phyloP scores from a whole-genome alignment of 2,329 filamentous ascomycete species.

The Trichoderma simmonsii region DNA sequence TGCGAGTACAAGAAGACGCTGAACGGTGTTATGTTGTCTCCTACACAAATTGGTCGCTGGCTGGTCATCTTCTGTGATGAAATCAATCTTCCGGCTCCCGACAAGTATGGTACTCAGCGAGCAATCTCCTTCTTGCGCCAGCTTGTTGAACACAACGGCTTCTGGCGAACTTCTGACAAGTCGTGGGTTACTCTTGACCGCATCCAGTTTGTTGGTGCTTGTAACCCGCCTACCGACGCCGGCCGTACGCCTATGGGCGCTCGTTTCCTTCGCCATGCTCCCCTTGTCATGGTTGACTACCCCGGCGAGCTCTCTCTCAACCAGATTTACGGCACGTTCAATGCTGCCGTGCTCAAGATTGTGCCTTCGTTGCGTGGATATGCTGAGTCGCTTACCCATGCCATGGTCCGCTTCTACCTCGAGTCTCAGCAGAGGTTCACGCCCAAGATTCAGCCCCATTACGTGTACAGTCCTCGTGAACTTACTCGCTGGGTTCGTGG shows the following conservation, averaged over 20 bases:
- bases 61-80: constrained; percentile 98
- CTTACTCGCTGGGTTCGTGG: constrained; percentile 96
- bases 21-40: constrained; percentile 91
- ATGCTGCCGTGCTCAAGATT: constrained; percentile 92
- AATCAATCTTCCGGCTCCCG: constrained; percentile 96
- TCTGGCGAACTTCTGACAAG: constrained; percentile 97
- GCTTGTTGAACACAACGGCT: constrained; percentile 96
- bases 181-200: constrained; percentile 96
- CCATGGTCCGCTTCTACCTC: constrained; percentile 96
- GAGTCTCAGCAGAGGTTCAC: constrained; percentile 95
- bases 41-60: constrained; percentile 95
- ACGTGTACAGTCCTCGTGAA: constrained; percentile 98
- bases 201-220: constrained; percentile 98
- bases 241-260: constrained; percentile 92
- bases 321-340: constrained; percentile 99
- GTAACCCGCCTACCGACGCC: constrained; percentile 96
- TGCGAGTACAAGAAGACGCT: constrained; percentile 99
- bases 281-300: constrained; percentile 99
- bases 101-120: constrained; percentile 95
- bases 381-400: constrained; percentile 86
- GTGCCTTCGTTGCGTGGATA: constrained; percentile 93
- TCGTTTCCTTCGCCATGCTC: constrained; percentile 91
- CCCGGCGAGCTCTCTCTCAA: constrained; percentile 90
- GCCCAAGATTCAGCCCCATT: constrained; percentile 94
- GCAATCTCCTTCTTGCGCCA: constrained; percentile 97